Percentiles rank a stretch among this genome's conserved stretches.
These are phyloP conservation scores for Dryas octopetala DNA, from an alignment of 306 rosid genomes.

Conservation along the genomic window DNA sequence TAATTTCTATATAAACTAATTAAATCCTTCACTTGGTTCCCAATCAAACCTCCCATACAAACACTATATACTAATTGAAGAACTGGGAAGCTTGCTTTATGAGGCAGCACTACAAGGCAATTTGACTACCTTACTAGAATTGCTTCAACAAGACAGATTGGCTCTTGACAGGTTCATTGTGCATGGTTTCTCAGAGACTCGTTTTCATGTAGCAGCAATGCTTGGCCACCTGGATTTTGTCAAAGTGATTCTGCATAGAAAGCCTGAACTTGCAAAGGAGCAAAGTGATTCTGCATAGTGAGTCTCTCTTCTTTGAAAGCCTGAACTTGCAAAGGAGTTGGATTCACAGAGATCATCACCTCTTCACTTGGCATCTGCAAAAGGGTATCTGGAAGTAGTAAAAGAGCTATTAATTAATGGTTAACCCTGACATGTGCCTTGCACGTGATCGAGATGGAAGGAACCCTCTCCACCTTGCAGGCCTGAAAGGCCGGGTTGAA, in stretches of 20 bases:
- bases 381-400: conserved; percentile 15
- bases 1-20: too few species aligned
- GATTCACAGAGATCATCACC: conserved; percentile 18
- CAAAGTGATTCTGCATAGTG: conserved; percentile 15
- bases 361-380: conserved; percentile 33
- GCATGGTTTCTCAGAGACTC: conserved; percentile 17
- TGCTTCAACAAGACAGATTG: conserved; percentile 21
- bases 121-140: conserved; percentile 6
- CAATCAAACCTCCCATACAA: too few species aligned
- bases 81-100: conserved; percentile 11
- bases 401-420: neutral
- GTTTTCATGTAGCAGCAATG: conserved; percentile 26
- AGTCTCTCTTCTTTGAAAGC: too few species aligned
- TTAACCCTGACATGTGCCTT: conserved; percentile 11
- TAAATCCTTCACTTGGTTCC: too few species aligned
- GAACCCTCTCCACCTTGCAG: conserved; percentile 25
- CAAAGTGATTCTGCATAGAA: conserved; percentile 17
- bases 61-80: too few species aligned
- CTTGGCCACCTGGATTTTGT: conserved; percentile 21
- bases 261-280: conserved; percentile 28
- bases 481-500: conserved; percentile 18
- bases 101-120: conserved; percentile 28
- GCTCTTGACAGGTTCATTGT: conserved; percentile 23
- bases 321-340: conserved; percentile 26
- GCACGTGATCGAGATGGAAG: conserved; percentile 15